Evolutionary conservation across 225 moss, liverwort and hornwort genomes (phyloP), one percentile per base, ranked within the genome.

Genomic region (Physcomitrellopsis africana): DNA sequence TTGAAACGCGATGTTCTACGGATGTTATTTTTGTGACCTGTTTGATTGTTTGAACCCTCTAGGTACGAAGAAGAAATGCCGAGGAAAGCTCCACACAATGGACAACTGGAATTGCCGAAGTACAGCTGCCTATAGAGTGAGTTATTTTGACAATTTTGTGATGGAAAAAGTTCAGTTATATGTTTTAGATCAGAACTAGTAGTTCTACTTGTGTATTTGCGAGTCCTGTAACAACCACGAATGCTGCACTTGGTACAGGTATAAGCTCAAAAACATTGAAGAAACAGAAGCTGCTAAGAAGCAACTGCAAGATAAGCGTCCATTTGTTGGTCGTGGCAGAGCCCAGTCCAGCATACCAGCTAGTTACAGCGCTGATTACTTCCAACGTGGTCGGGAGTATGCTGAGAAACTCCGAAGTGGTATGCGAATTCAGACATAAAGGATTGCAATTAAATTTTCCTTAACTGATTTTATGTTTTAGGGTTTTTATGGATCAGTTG

Each of bases 51-150:
- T 48, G 65, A 65, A 19, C 65, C 11, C 43, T 73, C 7, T 42
- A 96, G 94, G 96, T 97, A 8, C 83, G 91, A 79, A 90, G 86
- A 86, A 89, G 94, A 78, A 97, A 97, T 69, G 86, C 90, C 11
- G 94, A 97, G 78, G 96, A 97, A 74, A 97, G 96, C 81, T 97
- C 96, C 63, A 97, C 96, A 14, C 96, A 97, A 75, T 97, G 96
- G 96, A 97, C 96, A 66, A 97, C 94, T 64, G 96, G 96, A 74
- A 94, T 97, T 70, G 96, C 96, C 22, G 96, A 94, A 91, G 92
- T 97, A 22, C 96, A 94, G 72, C 78, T 97, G 10, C 90, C 96
- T 17, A 90, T 97, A 65, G 96, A 94, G 96, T 97, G 73, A 80
- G 86, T 63, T 57, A 0, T 16, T 57, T 62, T 63, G 24, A 32